These are phyloP conservation scores for Primulina huaijiensis DNA, from an alignment of 257 asterid genomes.

Conservation along the genomic window DNA sequence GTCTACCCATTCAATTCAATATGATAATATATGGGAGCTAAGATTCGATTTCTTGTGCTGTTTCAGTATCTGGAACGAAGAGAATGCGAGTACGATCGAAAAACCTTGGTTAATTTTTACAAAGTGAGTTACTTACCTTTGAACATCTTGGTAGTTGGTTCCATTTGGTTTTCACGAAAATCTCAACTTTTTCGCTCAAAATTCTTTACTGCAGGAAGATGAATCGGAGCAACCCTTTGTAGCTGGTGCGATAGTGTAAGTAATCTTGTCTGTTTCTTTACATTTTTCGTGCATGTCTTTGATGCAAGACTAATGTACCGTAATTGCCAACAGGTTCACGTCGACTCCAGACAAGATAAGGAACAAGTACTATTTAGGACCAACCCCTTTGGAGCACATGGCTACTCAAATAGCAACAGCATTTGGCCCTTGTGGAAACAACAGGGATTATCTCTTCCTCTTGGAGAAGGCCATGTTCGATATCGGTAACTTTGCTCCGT, in stretches of 20 bases:
- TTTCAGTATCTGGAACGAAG: conserved; percentile 77
- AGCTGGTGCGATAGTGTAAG: conserved; percentile 78
- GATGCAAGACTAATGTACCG: background rate
- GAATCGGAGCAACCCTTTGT: conserved; percentile 54
- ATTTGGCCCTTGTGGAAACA: conserved; percentile 85
- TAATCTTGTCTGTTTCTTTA: background rate
- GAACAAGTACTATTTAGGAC: conserved; percentile 85
- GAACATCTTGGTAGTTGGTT: background rate
- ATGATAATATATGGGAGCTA: background rate
- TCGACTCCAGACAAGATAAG: conserved; percentile 75
- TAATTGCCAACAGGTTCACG: conserved; percentile 56
- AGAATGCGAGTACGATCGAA: conserved; percentile 85
- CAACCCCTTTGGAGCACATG: conserved; percentile 88
- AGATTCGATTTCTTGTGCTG: background rate
- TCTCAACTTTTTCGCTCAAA: background rate
- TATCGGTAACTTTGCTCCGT: conserved; percentile 41
- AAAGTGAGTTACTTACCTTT: conserved; percentile 37
- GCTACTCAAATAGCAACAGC: conserved; percentile 92
- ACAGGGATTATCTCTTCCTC: conserved; percentile 78
- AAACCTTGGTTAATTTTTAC: conserved; percentile 67
- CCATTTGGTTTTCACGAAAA: background rate
- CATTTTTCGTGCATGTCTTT: background rate
- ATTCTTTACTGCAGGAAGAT: conserved; percentile 47
- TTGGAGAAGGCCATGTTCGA: conserved; percentile 80
- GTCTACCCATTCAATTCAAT: background rate